phyloP scores from a whole-genome alignment of 495 filamentous ascomycete species.

The Tuber aestivum region DNA sequence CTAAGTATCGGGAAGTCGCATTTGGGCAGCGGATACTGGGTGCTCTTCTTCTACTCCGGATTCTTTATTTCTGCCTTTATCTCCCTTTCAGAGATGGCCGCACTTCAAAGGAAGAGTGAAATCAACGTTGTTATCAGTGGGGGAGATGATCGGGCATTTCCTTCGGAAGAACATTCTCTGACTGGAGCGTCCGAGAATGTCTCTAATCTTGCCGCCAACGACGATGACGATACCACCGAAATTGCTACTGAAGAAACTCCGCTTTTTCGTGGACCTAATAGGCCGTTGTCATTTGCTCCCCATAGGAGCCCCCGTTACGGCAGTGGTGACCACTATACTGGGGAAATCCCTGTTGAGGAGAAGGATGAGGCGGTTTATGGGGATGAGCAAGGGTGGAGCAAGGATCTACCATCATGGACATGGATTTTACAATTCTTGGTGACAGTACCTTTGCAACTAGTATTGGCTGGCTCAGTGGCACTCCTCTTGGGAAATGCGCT shows the following conservation, averaged over 20 bases:
- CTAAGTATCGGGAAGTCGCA: slow-evolving; percentile 58
- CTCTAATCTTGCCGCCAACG: slow-evolving; percentile 39
- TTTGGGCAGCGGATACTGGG: slow-evolving; percentile 72
- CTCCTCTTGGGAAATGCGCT: slow-evolving; percentile 67
- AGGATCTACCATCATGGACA: slow-evolving; percentile 66
- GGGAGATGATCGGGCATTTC: slow-evolving; percentile 5
- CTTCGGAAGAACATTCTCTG: slow-evolving; percentile 24
- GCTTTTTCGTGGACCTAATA: slow-evolving; percentile 56
- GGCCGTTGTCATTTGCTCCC: slow-evolving; percentile 68
- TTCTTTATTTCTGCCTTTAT: slow-evolving; percentile 69
- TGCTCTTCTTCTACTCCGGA: slow-evolving; percentile 71
- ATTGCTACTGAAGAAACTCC: slow-evolving; percentile 73
- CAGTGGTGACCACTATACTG: slow-evolving; percentile 37
- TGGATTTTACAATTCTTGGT: slow-evolving; percentile 85
- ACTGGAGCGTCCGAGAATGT: slow-evolving; percentile 9
- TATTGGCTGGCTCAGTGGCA: slow-evolving; percentile 65
- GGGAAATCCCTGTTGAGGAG: slow-evolving; percentile 43
- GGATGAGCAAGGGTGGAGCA: slow-evolving; percentile 82
- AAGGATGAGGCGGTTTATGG: slow-evolving; percentile 55
- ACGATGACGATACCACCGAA: slow-evolving; percentile 51
- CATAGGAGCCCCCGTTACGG: slow-evolving; percentile 47
- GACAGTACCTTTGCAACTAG: slow-evolving; percentile 67
- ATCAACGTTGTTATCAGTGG: not conserved
- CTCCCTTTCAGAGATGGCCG: slow-evolving; percentile 70
- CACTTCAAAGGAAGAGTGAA: slow-evolving; percentile 51